phyloP scores from a whole-genome alignment of 2,329 filamentous ascomycete genomes.

The Aspergillus puulaauensis region DNA sequence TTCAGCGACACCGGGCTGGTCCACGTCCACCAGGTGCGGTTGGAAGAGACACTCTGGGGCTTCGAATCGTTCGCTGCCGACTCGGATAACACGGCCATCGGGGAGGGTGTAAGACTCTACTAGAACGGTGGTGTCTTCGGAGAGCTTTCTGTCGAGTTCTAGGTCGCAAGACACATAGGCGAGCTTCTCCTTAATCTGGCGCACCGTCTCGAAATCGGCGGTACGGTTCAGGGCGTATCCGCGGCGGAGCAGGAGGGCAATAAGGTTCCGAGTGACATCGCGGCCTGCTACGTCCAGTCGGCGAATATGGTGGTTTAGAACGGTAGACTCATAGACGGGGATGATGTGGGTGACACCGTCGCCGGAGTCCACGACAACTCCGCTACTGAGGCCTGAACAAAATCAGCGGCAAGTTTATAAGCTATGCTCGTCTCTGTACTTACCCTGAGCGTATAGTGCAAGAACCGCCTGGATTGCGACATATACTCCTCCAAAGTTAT shows the following conservation, averaged over 20 bases:
- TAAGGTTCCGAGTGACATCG: constrained; percentile 97
- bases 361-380: constrained; percentile 97
- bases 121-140: constrained; percentile 94
- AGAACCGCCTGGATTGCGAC: constrained; percentile 97
- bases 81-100: constrained; percentile 91
- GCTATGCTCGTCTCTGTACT: constrained; percentile 24
- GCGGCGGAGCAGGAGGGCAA: constrained; percentile 86
- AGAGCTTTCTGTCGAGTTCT: constrained; percentile 90
- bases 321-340: constrained; percentile 95
- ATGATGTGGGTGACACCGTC: constrained; percentile 99
- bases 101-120: constrained; percentile 98
- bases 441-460: constrained; percentile 93
- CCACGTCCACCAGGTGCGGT: constrained; percentile 94
- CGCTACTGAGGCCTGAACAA: constrained; percentile 71
- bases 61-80: constrained; percentile 96
- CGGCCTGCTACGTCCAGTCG: constrained; percentile 93
- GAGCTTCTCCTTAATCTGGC: constrained; percentile 99
- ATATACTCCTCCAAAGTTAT: constrained; percentile 94
- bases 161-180: constrained; percentile 99
- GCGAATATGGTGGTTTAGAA: constrained; percentile 93
- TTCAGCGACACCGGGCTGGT: constrained; percentile 94
- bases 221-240: constrained; percentile 97
- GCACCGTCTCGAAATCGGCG: constrained; percentile 97
- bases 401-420: constrained; percentile 1
- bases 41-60: constrained; percentile 98